phyloP scores from a whole-genome alignment of 176 grass and related monocot species.

The Carex scoparia region DNA sequence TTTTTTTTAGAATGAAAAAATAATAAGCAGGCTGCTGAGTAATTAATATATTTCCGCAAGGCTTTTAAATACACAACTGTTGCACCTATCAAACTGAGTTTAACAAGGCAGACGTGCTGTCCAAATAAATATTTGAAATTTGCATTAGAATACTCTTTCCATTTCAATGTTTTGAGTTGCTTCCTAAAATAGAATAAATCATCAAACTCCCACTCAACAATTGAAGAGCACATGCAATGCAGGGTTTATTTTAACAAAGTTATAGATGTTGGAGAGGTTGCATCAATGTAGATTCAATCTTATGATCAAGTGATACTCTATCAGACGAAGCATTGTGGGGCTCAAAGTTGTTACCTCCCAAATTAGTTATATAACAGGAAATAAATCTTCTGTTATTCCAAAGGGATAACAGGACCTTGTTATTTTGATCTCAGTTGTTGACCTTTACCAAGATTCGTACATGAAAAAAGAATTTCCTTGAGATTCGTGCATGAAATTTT shows the following conservation, averaged over 20 bases:
- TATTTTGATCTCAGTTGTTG: no score
- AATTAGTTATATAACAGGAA: neutral
- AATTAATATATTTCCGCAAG: neutral
- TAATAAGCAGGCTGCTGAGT: neutral
- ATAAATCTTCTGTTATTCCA: no score
- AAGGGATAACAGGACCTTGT: no score
- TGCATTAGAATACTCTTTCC: neutral
- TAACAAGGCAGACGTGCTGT: neutral
- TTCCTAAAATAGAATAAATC: neutral
- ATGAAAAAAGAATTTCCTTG: no score
- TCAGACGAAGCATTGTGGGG: neutral
- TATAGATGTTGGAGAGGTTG: neutral
- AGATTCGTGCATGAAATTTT: no score
- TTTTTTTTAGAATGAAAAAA: neutral
- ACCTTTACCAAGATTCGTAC: no score
- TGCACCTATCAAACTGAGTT: neutral
- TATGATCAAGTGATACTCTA: neutral
- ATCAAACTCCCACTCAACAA: neutral
- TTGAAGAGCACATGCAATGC: slow-evolving; percentile 12
- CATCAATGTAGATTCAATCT: neutral
- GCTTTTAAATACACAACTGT: neutral
- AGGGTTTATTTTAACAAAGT: neutral
- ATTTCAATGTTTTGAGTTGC: neutral
- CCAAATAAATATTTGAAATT: neutral
- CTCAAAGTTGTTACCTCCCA: neutral